Conservation (phyloP, 331 rosid species). For the Acacia pycnantha region DNA sequence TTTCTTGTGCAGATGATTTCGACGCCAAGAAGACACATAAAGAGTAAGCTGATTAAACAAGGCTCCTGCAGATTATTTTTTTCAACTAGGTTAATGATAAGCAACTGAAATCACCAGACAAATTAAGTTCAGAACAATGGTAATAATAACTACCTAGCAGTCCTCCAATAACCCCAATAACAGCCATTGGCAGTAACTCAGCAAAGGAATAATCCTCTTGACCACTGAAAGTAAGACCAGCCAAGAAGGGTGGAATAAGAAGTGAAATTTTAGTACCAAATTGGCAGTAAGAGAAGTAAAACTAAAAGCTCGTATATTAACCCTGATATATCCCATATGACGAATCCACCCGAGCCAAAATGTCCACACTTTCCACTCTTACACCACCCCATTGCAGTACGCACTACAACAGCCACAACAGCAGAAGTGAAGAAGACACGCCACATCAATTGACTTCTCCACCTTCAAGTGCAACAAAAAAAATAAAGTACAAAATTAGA, state of each 20-base stretch:
- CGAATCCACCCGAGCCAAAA: slow-evolving; percentile 98
- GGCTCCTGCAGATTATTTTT: slow-evolving; percentile 59
- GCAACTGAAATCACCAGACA: slow-evolving; percentile 16
- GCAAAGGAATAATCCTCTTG: slow-evolving; percentile 97
- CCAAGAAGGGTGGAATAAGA: slow-evolving; percentile 33
- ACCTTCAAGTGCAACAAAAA: slow-evolving; percentile 51
- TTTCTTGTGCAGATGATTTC: slow-evolving; percentile 83
- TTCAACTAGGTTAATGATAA: slow-evolving; percentile 24
- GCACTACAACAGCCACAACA: slow-evolving; percentile 93
- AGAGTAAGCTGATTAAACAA: slow-evolving; percentile 91
- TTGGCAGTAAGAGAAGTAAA: slow-evolving; percentile 20
- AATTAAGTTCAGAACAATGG: slow-evolving; percentile 1
- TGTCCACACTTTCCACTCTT: slow-evolving; percentile 97
- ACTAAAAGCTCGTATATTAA: slow-evolving; percentile 52
- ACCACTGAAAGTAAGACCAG: slow-evolving; percentile 60
- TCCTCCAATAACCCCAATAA: slow-evolving; percentile 97
- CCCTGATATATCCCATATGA: slow-evolving; percentile 96
- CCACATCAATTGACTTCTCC: slow-evolving; percentile 99
- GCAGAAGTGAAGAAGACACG: slow-evolving; percentile 98
- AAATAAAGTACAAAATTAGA: not conserved
- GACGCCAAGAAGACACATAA: slow-evolving; percentile 81
- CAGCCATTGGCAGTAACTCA: slow-evolving; percentile 91
- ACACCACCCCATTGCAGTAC: slow-evolving; percentile 98
- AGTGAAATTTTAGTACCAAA: slow-evolving; percentile 35
- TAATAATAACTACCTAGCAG: slow-evolving; percentile 60